Conservation (phyloP, 495 filamentous ascomycete genomes). For the Hypoxylon fragiforme region DNA sequence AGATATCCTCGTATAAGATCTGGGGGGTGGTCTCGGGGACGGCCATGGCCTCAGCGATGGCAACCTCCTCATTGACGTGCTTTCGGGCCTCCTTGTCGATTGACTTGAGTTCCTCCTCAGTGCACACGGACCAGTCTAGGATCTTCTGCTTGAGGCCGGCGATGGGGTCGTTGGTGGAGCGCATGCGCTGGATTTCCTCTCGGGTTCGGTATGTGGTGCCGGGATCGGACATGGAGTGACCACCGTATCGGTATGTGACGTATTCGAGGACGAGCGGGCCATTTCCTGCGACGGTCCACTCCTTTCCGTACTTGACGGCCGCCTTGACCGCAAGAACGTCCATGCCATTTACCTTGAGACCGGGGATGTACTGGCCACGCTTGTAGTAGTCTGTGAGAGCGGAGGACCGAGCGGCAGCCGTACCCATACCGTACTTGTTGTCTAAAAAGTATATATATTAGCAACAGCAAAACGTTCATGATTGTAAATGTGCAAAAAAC, state of each 20-base stretch:
- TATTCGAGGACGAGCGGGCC: constrained; percentile 97
- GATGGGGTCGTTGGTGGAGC: constrained; percentile 96
- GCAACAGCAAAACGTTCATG: too few relatives aligned
- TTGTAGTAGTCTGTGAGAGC: constrained; percentile 99
- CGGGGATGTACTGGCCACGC: constrained; percentile 99
- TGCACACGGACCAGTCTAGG: constrained; percentile 87
- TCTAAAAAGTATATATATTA: too few relatives aligned
- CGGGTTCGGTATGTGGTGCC: constrained; percentile 98
- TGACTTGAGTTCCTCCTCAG: constrained; percentile 94
- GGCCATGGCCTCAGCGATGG: constrained; percentile 82
- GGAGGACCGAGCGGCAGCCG: constrained; percentile 88
- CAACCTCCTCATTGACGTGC: constrained; percentile 87
- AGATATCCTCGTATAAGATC: constrained; percentile 95
- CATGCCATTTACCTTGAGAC: constrained; percentile 99
- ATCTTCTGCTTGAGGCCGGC: constrained; percentile 96
- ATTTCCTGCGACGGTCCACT: constrained; percentile 77
- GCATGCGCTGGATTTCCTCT: constrained; percentile 99
- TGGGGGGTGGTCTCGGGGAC: constrained; percentile 73
- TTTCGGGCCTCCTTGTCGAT: constrained; percentile 90
- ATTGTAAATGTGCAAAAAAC: constrained; percentile 49
- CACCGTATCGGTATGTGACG: constrained; percentile 98
- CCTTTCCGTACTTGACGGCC: constrained; percentile 87
- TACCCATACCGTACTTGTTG: constrained; percentile 99
- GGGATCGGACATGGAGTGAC: constrained; percentile 98
- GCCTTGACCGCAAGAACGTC: constrained; percentile 98